A percentile compares a stretch with the other conserved stretches of the same genome.
phyloP scores from a whole-genome alignment of 2,329 filamentous ascomycete genomes.

The Cytospora paraplurivora region DNA sequence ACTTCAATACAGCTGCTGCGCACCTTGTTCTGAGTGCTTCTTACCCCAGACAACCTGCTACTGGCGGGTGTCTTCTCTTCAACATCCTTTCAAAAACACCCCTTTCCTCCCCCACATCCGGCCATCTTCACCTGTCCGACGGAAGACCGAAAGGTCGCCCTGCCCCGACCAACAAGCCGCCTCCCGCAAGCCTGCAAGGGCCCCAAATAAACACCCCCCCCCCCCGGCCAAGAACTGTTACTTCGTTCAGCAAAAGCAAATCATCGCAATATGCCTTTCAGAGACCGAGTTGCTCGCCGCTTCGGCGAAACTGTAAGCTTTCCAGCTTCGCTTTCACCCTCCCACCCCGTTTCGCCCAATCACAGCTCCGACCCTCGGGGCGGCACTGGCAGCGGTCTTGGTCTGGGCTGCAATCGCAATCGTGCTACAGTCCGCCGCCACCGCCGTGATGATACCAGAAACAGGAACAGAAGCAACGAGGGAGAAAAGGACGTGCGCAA shows the following conservation, averaged over 20 bases:
- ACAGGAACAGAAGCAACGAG: background rate
- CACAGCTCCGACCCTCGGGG: slow-evolving; percentile 10
- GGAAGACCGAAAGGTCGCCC: slow-evolving; percentile 8
- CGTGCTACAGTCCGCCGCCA: slow-evolving; percentile 16
- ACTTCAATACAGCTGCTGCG: too few relatives aligned
- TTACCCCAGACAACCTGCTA: too few relatives aligned
- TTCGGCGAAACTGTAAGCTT: slow-evolving; percentile 50
- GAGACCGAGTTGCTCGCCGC: slow-evolving; percentile 46
- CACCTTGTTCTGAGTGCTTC: too few relatives aligned
- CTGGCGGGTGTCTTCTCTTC: background rate
- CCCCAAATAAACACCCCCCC: too few relatives aligned
- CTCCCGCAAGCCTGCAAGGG: too few relatives aligned
- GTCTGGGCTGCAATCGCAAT: slow-evolving; percentile 16
- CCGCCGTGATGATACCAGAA: slow-evolving; percentile 5
- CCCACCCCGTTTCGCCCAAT: slow-evolving; percentile 25
- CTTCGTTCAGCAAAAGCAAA: background rate
- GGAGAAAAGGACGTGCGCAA: slow-evolving; percentile 8
- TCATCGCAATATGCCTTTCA: slow-evolving; percentile 35
- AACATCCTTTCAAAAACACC: background rate
- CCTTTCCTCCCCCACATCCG: background rate
- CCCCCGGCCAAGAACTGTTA: background rate
- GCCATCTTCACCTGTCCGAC: background rate
- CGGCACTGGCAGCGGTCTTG: slow-evolving; percentile 15
- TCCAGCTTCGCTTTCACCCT: slow-evolving; percentile 31
- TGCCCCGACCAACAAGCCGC: background rate